Evolutionary conservation across 2,329 filamentous ascomycete species (phyloP).

Genomic region (Colletotrichum musicola): DNA sequence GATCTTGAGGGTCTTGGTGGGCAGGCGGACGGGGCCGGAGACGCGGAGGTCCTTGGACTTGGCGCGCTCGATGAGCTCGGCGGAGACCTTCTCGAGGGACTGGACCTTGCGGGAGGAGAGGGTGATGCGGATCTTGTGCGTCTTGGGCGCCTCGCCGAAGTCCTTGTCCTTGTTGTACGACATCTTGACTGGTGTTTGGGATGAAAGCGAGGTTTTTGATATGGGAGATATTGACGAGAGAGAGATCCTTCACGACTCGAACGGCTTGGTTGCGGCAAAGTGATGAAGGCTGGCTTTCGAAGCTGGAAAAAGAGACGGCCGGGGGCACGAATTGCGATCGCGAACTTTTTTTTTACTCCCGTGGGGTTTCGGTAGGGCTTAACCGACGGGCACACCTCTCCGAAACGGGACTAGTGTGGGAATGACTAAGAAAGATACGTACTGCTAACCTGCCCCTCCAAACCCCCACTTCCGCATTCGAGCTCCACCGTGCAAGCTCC

Average conservation of each 20-base stretch:
- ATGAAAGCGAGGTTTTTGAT: too few species aligned
- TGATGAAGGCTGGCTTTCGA: constrained; percentile 72
- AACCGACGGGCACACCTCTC: not conserved
- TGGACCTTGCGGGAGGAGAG: constrained; percentile 89
- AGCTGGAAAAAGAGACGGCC: constrained; percentile 17
- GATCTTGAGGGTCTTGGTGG: constrained; percentile 97
- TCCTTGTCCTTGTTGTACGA: constrained; percentile 99
- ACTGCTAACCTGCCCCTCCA: too few species aligned
- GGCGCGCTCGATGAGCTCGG: constrained; percentile 97
- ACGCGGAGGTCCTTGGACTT: constrained; percentile 98
- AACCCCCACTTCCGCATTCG: constrained; percentile 17
- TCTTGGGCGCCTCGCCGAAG: constrained; percentile 91
- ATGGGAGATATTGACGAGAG: too few species aligned
- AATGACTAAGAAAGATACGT: too few species aligned
- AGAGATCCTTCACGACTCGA: constrained; percentile 82
- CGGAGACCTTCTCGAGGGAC: constrained; percentile 97
- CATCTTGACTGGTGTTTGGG: constrained; percentile 71
- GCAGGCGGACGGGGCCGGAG: constrained; percentile 91
- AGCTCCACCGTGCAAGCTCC: constrained; percentile 26
- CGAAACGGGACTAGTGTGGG: too few species aligned
- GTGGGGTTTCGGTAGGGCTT: constrained; percentile 41
- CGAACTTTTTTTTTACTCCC: constrained; percentile 36
- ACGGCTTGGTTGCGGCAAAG: constrained; percentile 80
- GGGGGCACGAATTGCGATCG: constrained; percentile 21
- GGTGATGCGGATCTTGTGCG: constrained; percentile 94